phyloP scores from a whole-genome alignment of 257 asterid species.

The Penstemon barbatus region DNA sequence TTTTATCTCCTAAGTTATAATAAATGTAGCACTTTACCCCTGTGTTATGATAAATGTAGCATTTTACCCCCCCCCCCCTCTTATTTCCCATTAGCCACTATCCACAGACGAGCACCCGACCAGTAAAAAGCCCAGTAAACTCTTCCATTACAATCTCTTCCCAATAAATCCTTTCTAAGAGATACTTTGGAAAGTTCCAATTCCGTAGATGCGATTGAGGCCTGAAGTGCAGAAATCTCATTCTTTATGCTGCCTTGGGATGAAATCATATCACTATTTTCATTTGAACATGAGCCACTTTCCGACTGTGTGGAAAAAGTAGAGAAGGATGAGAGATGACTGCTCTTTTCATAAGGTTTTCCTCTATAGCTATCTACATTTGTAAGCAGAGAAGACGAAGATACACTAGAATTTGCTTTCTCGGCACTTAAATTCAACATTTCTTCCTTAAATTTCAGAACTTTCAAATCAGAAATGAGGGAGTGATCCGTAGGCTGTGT shows the following conservation, averaged over 20 bases:
- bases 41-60: too few species aligned
- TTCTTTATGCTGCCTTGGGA: conserved; percentile 47
- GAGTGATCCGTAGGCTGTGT: too few species aligned
- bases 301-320: conserved; percentile 34
- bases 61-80: conserved; percentile 30
- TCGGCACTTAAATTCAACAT: conserved; percentile 41
- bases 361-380: conserved; percentile 42
- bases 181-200: conserved; percentile 59
- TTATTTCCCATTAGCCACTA: conserved; percentile 65
- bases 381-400: conserved; percentile 42
- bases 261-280: conserved; percentile 32
- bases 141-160: conserved; percentile 87
- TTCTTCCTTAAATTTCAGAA: conserved; percentile 66
- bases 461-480: conserved; percentile 59
- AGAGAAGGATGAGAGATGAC: conserved; percentile 35
- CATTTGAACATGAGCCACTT: conserved; percentile 28
- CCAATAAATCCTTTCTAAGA: conserved; percentile 74
- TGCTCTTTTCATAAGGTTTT: conserved; percentile 41
- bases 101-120: conserved; percentile 58
- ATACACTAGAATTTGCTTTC: conserved; percentile 48
- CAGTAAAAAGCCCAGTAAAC: conserved; percentile 67
- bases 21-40: too few species aligned
- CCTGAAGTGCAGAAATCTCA: conserved; percentile 56
- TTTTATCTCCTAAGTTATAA: too few species aligned
- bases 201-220: conserved; percentile 57